Percentiles rank a stretch among this genome's conserved stretches.
Conservation (phyloP, 352 stramenopile species). For the Globisporangium cederbergense region DNA sequence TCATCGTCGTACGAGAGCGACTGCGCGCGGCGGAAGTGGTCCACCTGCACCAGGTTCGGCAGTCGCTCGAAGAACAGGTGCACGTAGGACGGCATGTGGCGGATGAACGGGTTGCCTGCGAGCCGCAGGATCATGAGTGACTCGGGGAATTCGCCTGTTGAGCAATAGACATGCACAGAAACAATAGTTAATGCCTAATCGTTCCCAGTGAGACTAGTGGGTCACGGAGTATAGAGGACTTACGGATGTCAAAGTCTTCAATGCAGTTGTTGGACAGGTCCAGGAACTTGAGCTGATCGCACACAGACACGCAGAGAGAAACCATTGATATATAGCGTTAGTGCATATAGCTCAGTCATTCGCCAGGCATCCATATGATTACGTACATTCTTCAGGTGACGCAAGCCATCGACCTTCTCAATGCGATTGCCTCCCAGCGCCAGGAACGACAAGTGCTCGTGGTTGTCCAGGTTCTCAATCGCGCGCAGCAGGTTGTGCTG, state of each 20-base stretch:
- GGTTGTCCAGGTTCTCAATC: conserved; percentile 64
- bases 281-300: conserved; percentile 60
- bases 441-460: conserved; percentile 53
- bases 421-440: conserved; percentile 68
- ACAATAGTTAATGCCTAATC: neutral
- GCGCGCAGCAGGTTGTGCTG: conserved; percentile 69
- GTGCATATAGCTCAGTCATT: neutral
- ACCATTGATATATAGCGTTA: neutral
- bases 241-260: conserved; percentile 58
- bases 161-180: neutral
- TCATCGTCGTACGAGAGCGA: neutral
- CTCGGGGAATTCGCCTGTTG: conserved; percentile 40
- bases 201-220: neutral
- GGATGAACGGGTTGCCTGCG: conserved; percentile 52
- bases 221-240: neutral
- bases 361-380: neutral
- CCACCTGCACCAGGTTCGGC: conserved; percentile 57
- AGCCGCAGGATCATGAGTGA: conserved; percentile 56
- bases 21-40: conserved; percentile 38
- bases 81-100: conserved; percentile 53
- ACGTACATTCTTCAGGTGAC: conserved; percentile 51
- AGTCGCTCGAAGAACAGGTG: conserved; percentile 57
- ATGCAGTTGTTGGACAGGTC: conserved; percentile 78
- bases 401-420: conserved; percentile 52
- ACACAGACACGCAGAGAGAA: conserved; percentile 1